Base-by-base conservation (phyloP, 176 grass and related monocot species). In the Paspalum vaginatum region DNA sequence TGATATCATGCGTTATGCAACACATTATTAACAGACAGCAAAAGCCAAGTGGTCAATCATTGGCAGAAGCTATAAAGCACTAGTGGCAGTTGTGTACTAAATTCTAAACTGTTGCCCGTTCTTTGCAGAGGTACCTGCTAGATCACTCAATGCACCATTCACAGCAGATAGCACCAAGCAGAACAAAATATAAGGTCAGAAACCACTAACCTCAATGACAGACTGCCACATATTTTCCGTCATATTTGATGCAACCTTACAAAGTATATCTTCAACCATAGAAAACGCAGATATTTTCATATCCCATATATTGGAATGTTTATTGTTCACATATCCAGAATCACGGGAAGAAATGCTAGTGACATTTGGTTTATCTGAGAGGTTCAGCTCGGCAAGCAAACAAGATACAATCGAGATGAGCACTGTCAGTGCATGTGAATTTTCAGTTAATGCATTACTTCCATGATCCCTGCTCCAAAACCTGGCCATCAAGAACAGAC, bases 231-330 rank as follows among this genome's bases (percentile, higher is more conserved):
- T 87, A 86, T 90, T 74, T 76, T 66, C 77, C 9, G 83, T 67
- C 13, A 97, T 70, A 79, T 68, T 91, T 78, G 95, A 92, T 65
- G 85, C 89, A 77, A 61, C 79, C 83, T 57, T 82, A 82, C 55
- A 85, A 67, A 92, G 57, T 83, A 88, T 77, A 87, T 94, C 86
- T 87, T 88, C 88, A 59, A 92, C 32, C 86, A 90, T 77, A 17
- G 87, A 94, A 89, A 97, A 81, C 82, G 91, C 83, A 81, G 87
- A 83, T 79, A 82, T 90, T 85, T 92, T 74, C 92, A 92, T 86
- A 85, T 97, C 91, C 95, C 89, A 97, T 48, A 89, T 68, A 68
- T 70, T 88, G 15, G 58, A 59, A 66, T 77, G 69, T 70, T 83
- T 89, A 72, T 68, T 77, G 79, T 78, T 87, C 48, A 50, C 58